Percentiles rank a stretch among this genome's conserved stretches.
These are phyloP conservation scores for Anisodus acutangulus DNA, from an alignment of 257 asterid genomes.

Conservation along the genomic window DNA sequence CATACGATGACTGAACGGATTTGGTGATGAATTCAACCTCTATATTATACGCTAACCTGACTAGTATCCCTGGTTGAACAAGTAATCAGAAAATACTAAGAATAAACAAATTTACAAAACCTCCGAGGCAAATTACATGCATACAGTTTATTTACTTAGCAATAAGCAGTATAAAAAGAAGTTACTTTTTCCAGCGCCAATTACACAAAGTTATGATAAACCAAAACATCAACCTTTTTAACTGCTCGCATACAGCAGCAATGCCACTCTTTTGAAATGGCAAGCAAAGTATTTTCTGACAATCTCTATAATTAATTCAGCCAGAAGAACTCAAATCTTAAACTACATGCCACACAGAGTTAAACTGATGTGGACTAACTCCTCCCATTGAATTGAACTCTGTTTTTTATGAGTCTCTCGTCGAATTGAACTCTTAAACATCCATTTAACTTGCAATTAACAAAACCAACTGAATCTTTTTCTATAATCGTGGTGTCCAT, in stretches of 20 bases:
- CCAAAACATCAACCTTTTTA: slow-evolving; percentile 18
- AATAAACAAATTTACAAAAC: slow-evolving; percentile 1
- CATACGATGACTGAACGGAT: slow-evolving; percentile 32
- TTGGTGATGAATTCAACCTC: slow-evolving; percentile 18
- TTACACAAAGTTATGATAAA: neutral
- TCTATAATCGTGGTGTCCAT: neutral
- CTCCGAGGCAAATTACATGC: neutral
- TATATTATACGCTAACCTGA: slow-evolving; percentile 39
- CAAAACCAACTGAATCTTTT: slow-evolving; percentile 7
- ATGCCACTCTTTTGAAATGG: neutral
- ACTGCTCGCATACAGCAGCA: neutral
- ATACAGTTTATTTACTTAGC: neutral
- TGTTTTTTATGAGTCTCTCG: neutral
- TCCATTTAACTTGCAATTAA: neutral
- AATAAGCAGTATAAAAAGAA: slow-evolving; percentile 18
- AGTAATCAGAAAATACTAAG: slow-evolving; percentile 8
- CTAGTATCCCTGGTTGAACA: slow-evolving; percentile 40
- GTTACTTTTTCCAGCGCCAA: neutral
- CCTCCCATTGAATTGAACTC: neutral
- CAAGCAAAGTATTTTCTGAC: neutral
- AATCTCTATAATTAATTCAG: neutral
- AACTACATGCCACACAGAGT: neutral
- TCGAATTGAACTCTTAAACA: neutral
- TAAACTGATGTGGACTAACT: neutral
- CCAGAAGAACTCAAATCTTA: slow-evolving; percentile 9